Conservation (phyloP, 768 basidiomycete genomes). For the Rhodotorula kratochvilovae region DNA sequence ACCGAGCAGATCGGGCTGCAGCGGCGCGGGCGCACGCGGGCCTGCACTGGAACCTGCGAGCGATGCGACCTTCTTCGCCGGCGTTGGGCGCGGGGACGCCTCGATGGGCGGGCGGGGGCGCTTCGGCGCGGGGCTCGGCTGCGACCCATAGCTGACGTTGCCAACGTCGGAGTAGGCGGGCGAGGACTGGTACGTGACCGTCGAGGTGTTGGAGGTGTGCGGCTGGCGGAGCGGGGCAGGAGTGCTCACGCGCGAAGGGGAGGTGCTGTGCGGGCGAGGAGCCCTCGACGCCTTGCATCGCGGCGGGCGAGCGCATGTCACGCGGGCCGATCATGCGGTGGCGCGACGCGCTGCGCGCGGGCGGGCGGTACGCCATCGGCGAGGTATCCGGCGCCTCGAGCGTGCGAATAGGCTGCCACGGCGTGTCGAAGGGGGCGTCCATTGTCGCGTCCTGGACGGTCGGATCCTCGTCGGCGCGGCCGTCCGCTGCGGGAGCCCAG, state of each 20-base stretch:
- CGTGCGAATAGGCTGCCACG: neutral
- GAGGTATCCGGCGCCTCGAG: conserved; percentile 22
- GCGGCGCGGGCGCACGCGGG: conserved; percentile 1
- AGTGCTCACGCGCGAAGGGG: conserved; percentile 13
- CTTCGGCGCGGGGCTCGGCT: conserved; percentile 2
- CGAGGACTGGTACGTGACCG: neutral
- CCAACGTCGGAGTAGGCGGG: neutral
- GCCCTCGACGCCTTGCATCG: neutral
- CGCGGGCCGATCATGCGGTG: conserved; percentile 31
- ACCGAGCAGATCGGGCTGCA: neutral
- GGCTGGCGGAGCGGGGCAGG: conserved; percentile 12
- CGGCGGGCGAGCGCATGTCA: conserved; percentile 18
- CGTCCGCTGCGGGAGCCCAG: neutral
- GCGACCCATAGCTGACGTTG: neutral
- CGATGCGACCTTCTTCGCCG: conserved; percentile 30
- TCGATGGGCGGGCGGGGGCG: conserved; percentile 17
- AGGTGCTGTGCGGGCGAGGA: neutral
- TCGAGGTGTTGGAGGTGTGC: neutral
- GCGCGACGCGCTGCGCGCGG: conserved; percentile 11
- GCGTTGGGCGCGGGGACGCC: conserved; percentile 26
- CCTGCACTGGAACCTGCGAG: neutral
- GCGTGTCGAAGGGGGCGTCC: conserved; percentile 14
- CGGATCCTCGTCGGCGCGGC: neutral
- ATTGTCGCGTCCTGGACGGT: neutral
- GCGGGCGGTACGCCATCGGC: conserved; percentile 20